These are phyloP conservation scores for Cercospora sp. DNA, from an alignment of 2,329 filamentous ascomycete species.

Conservation along the genomic window DNA sequence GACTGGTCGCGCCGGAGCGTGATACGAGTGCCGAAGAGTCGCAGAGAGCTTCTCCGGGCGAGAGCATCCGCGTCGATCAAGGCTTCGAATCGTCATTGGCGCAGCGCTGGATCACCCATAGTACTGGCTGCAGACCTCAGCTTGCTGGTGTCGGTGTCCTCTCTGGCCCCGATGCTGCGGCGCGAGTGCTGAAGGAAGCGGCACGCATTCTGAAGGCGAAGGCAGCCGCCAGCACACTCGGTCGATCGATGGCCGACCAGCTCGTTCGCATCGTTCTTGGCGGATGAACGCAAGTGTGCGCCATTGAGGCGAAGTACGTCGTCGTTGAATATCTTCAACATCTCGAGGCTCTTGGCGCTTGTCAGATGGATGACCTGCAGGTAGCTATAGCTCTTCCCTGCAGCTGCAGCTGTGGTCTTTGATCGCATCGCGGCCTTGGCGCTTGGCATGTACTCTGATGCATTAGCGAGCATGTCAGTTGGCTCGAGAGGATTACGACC, in stretches of 20 bases:
- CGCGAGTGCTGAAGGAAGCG: slow-evolving; percentile 11
- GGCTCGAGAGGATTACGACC: not conserved
- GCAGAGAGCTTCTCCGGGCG: not conserved
- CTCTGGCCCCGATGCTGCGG: slow-evolving; percentile 8
- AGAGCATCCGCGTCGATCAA: slow-evolving; percentile 11
- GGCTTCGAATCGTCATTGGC: slow-evolving; percentile 7
- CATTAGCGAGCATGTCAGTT: not conserved
- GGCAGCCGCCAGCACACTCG: slow-evolving; percentile 11
- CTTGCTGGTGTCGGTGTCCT: slow-evolving; percentile 12
- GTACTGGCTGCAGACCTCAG: slow-evolving; percentile 4
- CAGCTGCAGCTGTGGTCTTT: slow-evolving; percentile 3
- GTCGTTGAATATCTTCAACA: not conserved
- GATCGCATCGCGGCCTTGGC: not conserved
- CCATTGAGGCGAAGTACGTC: slow-evolving; percentile 1
- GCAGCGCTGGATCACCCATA: slow-evolving; percentile 3
- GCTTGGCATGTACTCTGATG: not conserved
- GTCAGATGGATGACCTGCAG: slow-evolving; percentile 1
- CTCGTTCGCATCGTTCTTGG: slow-evolving; percentile 12
- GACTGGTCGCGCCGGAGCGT: not conserved
- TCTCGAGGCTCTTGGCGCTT: slow-evolving; percentile 2
- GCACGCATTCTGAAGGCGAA: slow-evolving; percentile 12
- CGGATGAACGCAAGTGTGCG: not conserved
- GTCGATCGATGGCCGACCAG: slow-evolving; percentile 11
- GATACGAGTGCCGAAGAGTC: not conserved
- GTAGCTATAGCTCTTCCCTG: slow-evolving; percentile 3